Evolutionary conservation across 495 filamentous ascomycete genomes (phyloP).

Genomic region (Penicillium herquei): DNA sequence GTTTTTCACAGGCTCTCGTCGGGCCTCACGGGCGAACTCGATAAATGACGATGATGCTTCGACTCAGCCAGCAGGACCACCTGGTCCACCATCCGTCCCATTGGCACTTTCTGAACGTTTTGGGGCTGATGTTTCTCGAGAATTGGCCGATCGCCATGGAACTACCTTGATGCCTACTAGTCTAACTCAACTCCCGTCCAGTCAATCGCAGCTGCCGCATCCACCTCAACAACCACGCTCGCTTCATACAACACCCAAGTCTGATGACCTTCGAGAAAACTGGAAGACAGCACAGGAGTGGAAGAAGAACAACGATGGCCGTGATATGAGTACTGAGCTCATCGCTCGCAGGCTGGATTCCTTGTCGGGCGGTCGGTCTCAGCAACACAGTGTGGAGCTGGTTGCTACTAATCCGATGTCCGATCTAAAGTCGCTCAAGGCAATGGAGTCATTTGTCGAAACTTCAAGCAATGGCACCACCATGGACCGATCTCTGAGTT

Average conservation of each 20-base stretch:
- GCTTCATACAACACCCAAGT: slow-evolving; percentile 15
- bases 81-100: slow-evolving; percentile 21
- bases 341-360: background rate
- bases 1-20: slow-evolving; percentile 34
- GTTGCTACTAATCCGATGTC: slow-evolving; percentile 32
- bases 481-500: background rate
- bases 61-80: slow-evolving; percentile 4
- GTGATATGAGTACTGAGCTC: background rate
- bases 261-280: slow-evolving; percentile 26
- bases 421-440: slow-evolving; percentile 9
- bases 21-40: slow-evolving; percentile 32
- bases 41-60: slow-evolving; percentile 18
- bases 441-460: background rate
- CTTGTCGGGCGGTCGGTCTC: background rate
- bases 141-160: slow-evolving; percentile 28
- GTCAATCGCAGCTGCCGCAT: background rate
- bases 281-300: slow-evolving; percentile 28
- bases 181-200: slow-evolving; percentile 3
- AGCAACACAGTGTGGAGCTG: slow-evolving; percentile 4
- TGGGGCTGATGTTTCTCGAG: slow-evolving; percentile 33
- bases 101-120: slow-evolving; percentile 33
- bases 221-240: background rate
- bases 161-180: slow-evolving; percentile 20
- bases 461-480: background rate
- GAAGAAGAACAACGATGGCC: slow-evolving; percentile 15